Evolutionary conservation across 2,329 filamentous ascomycete species (phyloP).

Genomic region (Seiridium cupressi): DNA sequence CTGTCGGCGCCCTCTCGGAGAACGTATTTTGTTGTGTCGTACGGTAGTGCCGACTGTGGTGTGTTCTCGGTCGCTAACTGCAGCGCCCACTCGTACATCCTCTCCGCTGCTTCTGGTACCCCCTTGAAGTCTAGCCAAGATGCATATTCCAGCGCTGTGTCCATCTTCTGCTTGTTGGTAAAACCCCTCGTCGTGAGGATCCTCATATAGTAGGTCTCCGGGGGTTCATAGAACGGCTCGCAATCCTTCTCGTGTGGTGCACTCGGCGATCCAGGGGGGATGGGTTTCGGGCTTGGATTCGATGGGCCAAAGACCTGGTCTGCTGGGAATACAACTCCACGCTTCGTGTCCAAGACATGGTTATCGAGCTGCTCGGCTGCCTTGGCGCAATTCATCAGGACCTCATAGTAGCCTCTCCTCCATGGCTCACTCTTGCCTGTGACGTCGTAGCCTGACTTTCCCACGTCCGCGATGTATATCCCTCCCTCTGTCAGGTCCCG

Average conservation of each 20-base stretch:
- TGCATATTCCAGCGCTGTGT: constrained; percentile 79
- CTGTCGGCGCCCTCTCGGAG: constrained; percentile 55
- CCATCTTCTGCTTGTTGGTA: constrained; percentile 72
- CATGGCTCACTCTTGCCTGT: constrained; percentile 77
- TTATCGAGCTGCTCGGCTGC: constrained; percentile 80
- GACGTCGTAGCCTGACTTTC: constrained; percentile 61
- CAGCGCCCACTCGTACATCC: constrained; percentile 74
- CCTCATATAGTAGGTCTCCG: constrained; percentile 78
- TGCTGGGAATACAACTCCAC: constrained; percentile 65
- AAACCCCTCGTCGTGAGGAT: constrained; percentile 81
- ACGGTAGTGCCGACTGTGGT: constrained; percentile 33
- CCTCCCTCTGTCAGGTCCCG: constrained; percentile 54
- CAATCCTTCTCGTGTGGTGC: constrained; percentile 76
- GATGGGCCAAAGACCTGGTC: constrained; percentile 78
- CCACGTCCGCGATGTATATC: constrained; percentile 52
- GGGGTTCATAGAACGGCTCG: constrained; percentile 63
- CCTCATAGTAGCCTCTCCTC: constrained; percentile 82
- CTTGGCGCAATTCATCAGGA: constrained; percentile 73
- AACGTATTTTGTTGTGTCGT: constrained; percentile 63
- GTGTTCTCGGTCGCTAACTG: constrained; percentile 63
- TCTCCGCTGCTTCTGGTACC: constrained; percentile 60
- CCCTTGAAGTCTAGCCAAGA: constrained; percentile 82
- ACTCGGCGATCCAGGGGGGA: constrained; percentile 60
- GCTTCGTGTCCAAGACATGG: constrained; percentile 69
- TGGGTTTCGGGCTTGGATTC: constrained; percentile 75